Percentiles rank a stretch among this genome's conserved stretches.
phyloP scores from a whole-genome alignment of 2,329 filamentous ascomycete genomes.

The Zymoseptoria tritici region DNA sequence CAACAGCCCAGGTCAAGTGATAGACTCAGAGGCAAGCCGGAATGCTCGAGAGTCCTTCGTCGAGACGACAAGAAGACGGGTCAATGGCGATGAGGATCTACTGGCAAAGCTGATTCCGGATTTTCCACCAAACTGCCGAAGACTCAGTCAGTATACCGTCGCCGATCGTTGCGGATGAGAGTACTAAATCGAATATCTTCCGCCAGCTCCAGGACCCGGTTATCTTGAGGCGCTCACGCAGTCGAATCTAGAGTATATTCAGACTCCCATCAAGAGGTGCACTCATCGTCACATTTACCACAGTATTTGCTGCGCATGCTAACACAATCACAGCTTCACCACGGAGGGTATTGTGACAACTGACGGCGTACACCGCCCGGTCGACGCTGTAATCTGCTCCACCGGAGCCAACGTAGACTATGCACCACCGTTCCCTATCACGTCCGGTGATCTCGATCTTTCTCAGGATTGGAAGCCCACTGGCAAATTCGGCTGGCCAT shows the following conservation, averaged over 20 bases:
- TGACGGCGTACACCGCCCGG: constrained; percentile 30
- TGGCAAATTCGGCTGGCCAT: constrained; percentile 29
- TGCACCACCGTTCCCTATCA: constrained; percentile 28
- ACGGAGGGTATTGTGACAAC: constrained; percentile 34
- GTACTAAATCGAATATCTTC: neutral
- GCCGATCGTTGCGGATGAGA: neutral
- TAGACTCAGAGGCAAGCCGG: constrained; percentile 32
- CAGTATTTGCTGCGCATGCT: neutral
- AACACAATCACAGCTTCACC: constrained; percentile 25
- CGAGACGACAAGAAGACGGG: constrained; percentile 33
- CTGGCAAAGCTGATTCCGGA: constrained; percentile 22
- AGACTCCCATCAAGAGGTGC: constrained; percentile 31
- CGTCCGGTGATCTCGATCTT: constrained; percentile 20
- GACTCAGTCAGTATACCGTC: constrained; percentile 23
- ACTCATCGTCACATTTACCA: neutral
- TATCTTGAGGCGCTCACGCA: constrained; percentile 45
- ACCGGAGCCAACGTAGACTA: constrained; percentile 34
- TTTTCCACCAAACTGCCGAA: constrained; percentile 13
- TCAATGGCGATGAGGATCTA: constrained; percentile 32
- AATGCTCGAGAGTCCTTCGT: constrained; percentile 31
- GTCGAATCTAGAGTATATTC: constrained; percentile 41
- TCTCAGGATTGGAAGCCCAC: constrained; percentile 26
- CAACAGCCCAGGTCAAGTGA: constrained; percentile 21
- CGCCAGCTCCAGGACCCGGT: constrained; percentile 40
- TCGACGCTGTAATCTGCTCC: constrained; percentile 40